Conservation (phyloP, 176 grass and related monocot genomes). For the Tillandsia leiboldiana region DNA sequence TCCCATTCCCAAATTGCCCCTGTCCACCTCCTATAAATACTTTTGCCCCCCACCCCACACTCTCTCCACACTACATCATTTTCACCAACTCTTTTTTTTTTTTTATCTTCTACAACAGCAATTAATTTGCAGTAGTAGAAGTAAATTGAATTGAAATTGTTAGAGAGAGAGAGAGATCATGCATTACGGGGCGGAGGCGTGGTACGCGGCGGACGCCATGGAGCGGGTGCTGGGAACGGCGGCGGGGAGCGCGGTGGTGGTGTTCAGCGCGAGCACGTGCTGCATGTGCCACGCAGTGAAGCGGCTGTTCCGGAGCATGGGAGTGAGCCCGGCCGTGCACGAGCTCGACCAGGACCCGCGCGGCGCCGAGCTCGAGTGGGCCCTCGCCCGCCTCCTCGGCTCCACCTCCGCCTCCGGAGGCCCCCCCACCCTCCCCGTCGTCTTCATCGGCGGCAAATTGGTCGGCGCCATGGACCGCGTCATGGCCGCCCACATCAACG, state of each 20-base stretch:
- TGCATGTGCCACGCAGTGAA: slow-evolving; percentile 83
- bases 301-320: slow-evolving; percentile 44
- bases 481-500: slow-evolving; percentile 42
- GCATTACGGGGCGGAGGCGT: background rate
- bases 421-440: slow-evolving; percentile 25
- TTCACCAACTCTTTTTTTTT: too few relatives aligned
- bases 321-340: slow-evolving; percentile 39
- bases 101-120: too few relatives aligned
- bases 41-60: too few relatives aligned
- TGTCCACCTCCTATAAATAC: too few relatives aligned
- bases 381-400: slow-evolving; percentile 33
- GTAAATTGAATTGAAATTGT: background rate
- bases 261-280: slow-evolving; percentile 64
- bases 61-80: too few relatives aligned
- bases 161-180: background rate
- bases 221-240: slow-evolving; percentile 48
- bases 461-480: slow-evolving; percentile 43
- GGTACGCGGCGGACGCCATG: slow-evolving; percentile 16
- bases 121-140: too few relatives aligned
- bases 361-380: slow-evolving; percentile 47
- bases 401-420: background rate
- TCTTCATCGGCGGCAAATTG: slow-evolving; percentile 41
- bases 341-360: slow-evolving; percentile 47
- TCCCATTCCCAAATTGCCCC: too few relatives aligned
- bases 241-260: slow-evolving; percentile 51